phyloP scores from a whole-genome alignment of 306 rosid species.

The Rosa lucieae region DNA sequence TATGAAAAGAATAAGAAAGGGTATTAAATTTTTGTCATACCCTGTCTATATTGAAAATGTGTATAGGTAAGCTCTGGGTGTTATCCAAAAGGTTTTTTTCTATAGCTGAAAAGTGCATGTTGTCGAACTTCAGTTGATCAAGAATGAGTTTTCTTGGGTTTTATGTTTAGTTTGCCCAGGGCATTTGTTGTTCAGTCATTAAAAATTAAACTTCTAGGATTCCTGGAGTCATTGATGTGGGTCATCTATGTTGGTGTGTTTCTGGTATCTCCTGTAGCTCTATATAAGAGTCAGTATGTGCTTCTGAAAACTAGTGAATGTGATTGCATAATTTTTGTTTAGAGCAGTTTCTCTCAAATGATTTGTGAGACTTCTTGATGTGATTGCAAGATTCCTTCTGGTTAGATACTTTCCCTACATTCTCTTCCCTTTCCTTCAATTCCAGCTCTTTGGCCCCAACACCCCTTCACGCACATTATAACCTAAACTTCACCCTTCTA shows the following conservation, averaged over 20 bases:
- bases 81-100: not conserved
- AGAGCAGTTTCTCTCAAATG: not conserved
- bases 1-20: not conserved
- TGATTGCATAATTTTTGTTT: not conserved
- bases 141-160: not conserved
- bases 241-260: not conserved
- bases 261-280: not conserved
- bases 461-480: not conserved
- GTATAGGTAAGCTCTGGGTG: not conserved
- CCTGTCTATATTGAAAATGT: not conserved
- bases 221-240: not conserved
- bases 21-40: not conserved
- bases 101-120: too few species aligned
- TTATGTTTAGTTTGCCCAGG: not conserved
- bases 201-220: not conserved
- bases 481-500: not conserved
- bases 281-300: not conserved
- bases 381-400: not conserved
- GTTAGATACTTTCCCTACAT: not conserved
- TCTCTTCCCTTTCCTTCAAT: not conserved
- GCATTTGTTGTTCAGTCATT: not conserved
- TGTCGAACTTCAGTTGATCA: too few species aligned
- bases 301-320: not conserved
- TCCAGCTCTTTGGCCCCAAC: not conserved
- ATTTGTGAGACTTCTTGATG: not conserved